Conservation (phyloP, 108 stramenopile genomes). For the Pseudonitzschia multistriata region DNA sequence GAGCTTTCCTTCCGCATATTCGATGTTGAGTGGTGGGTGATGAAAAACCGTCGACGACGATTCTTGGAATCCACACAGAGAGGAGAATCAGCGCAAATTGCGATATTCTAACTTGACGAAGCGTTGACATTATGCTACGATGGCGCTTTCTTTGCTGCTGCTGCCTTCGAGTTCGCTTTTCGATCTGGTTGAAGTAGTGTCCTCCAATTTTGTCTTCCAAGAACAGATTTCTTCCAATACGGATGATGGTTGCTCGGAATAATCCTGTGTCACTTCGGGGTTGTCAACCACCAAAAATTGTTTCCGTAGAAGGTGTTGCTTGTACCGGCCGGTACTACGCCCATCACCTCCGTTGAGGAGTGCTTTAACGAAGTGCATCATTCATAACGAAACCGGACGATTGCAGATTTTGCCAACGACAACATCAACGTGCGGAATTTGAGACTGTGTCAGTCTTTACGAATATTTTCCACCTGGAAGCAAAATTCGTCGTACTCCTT, state of each 20-base stretch:
- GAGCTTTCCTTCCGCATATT: neutral
- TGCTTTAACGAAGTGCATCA: neutral
- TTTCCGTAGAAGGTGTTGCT: no score
- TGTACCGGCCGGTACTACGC: no score
- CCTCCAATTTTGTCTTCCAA: no score
- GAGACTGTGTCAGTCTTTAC: constrained; percentile 1
- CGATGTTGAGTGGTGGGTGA: neutral
- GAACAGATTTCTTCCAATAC: no score
- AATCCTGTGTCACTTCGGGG: no score
- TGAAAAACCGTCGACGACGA: neutral
- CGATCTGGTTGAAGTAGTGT: no score
- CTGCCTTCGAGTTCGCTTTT: neutral
- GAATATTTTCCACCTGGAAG: constrained; percentile 1
- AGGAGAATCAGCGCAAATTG: neutral
- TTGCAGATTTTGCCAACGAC: neutral
- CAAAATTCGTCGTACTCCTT: neutral
- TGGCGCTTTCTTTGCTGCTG: no score
- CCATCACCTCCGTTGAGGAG: neutral
- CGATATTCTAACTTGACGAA: neutral
- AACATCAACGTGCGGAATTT: neutral
- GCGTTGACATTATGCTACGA: neutral
- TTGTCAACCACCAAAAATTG: no score
- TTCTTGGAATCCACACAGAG: neutral
- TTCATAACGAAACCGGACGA: no score
- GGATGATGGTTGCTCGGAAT: no score